Evolutionary conservation across 1,284 basidiomycete genomes (phyloP).

Genomic region (Taiwanofungus camphoratus): DNA sequence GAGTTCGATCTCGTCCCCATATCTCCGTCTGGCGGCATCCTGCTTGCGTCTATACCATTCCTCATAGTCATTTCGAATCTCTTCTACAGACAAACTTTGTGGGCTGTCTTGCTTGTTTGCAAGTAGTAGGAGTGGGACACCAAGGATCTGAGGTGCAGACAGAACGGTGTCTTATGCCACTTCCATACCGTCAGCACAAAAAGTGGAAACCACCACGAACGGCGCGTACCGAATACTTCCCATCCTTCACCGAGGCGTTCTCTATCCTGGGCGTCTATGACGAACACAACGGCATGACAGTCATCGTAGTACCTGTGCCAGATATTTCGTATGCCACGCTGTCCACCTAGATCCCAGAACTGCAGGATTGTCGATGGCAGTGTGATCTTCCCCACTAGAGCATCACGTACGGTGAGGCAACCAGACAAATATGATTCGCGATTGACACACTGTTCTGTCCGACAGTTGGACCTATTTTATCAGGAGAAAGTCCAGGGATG

Average conservation of each 20-base stretch:
- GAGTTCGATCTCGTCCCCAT: constrained; percentile 45
- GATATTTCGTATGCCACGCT: constrained; percentile 85
- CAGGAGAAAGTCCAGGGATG: constrained; percentile 75
- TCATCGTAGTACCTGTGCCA: constrained; percentile 94
- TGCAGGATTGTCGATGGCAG: constrained; percentile 88
- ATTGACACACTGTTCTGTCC: constrained; percentile 82
- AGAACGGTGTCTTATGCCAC: constrained; percentile 68
- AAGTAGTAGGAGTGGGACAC: constrained; percentile 80
- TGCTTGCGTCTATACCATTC: constrained; percentile 77
- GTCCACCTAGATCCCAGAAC: constrained; percentile 93
- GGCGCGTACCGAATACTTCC: constrained; percentile 83
- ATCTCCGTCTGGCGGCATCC: constrained; percentile 54
- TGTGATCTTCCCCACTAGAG: constrained; percentile 76
- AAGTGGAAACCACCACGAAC: neutral
- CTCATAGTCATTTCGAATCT: constrained; percentile 87
- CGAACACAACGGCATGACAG: constrained; percentile 90
- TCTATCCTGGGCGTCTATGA: constrained; percentile 85
- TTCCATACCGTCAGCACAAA: constrained; percentile 22
- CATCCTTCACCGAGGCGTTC: constrained; percentile 85
- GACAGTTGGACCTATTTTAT: constrained; percentile 90
- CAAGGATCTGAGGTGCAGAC: constrained; percentile 79
- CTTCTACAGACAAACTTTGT: constrained; percentile 74
- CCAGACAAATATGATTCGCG: neutral
- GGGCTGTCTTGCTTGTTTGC: constrained; percentile 92
- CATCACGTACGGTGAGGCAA: neutral